Conservation (phyloP, 2,329 filamentous ascomycete species). For the Phyllosticta ampelicida region DNA sequence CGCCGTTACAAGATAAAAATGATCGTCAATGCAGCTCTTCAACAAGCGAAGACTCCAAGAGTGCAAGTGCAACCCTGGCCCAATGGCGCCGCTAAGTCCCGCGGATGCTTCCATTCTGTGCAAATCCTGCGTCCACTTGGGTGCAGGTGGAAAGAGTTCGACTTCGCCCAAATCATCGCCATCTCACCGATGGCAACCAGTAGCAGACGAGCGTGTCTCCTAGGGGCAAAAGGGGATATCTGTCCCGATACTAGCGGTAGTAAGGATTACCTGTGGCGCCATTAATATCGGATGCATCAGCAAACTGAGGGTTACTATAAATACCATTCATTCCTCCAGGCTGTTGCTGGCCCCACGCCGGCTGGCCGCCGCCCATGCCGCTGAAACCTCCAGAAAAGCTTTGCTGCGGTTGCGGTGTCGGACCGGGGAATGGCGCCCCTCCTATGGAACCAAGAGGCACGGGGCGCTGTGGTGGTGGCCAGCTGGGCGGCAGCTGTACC, state of each 20-base stretch:
- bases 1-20: neutral
- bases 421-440: neutral
- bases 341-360: neutral
- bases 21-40: neutral
- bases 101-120: neutral
- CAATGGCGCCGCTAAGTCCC: neutral
- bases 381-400: neutral
- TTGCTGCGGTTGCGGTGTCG: neutral
- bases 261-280: neutral
- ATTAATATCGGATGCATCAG: neutral
- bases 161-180: too few species aligned
- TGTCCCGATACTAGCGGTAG: neutral
- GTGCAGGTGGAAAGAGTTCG: neutral
- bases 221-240: neutral
- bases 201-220: too few species aligned
- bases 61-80: neutral
- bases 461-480: slow-evolving; percentile 4
- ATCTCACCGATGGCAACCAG: too few species aligned
- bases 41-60: neutral
- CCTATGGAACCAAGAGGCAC: slow-evolving; percentile 1
- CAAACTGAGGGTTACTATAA: neutral
- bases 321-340: neutral
- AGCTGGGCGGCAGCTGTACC: slow-evolving; percentile 40
- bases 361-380: neutral
- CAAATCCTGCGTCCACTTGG: neutral